Percentiles rank a stretch among this genome's conserved stretches.
These are phyloP conservation scores for Suhomyces sp. DNA, from an alignment of 805 yeast genomes.

Conservation along the genomic window DNA sequence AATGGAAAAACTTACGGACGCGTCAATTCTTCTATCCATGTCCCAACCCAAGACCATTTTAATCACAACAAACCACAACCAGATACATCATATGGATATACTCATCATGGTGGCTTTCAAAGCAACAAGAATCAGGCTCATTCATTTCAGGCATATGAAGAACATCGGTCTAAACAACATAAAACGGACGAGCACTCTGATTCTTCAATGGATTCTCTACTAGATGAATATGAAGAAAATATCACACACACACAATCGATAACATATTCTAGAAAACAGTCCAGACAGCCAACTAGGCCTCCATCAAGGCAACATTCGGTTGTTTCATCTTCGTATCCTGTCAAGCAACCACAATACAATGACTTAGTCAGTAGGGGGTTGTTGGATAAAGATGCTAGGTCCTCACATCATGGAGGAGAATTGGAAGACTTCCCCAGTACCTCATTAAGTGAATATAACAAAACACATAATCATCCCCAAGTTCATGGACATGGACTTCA, in stretches of 20 bases:
- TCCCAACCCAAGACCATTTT: too few species aligned
- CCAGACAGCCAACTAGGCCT: constrained; percentile 11
- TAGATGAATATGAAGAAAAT: constrained; percentile 47
- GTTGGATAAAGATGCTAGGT: constrained; percentile 7
- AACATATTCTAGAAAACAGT: constrained; percentile 28
- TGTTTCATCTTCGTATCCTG: background rate
- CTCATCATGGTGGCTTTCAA: too few species aligned
- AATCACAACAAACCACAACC: too few species aligned
- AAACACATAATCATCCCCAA: constrained; percentile 18
- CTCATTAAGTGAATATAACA: constrained; percentile 36
- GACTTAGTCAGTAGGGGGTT: constrained; percentile 8
- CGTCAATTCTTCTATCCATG: too few species aligned
- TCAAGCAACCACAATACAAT: constrained; percentile 1
- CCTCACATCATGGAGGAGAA: constrained; percentile 6
- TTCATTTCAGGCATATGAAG: too few species aligned
- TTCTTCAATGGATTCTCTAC: constrained; percentile 39
- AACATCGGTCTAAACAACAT: too few species aligned
- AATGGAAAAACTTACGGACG: too few species aligned
- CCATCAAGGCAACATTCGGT: constrained; percentile 4
- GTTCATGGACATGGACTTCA: too few species aligned
- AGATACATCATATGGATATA: too few species aligned
- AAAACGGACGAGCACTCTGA: constrained; percentile 13
- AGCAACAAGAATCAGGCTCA: too few species aligned
- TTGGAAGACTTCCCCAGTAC: constrained; percentile 33
- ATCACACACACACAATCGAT: constrained; percentile 30